These are phyloP conservation scores for Ophiostoma himal-ulmi DNA, from an alignment of 2,329 filamentous ascomycete species.

Conservation along the genomic window DNA sequence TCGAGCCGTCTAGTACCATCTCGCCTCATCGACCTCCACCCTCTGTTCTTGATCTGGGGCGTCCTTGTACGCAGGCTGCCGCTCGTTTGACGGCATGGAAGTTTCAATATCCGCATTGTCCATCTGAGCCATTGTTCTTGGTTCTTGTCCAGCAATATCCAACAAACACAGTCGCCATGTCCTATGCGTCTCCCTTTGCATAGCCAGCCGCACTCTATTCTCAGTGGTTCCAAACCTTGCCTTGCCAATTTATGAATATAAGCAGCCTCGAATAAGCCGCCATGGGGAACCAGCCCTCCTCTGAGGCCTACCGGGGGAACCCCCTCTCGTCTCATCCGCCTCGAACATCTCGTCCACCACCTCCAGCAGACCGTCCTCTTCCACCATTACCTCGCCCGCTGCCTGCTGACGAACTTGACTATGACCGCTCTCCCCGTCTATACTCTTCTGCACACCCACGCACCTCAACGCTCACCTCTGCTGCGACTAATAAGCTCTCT, in stretches of 20 bases:
- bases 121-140: slow-evolving; percentile 30
- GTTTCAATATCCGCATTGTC: slow-evolving; percentile 36
- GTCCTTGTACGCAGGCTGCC: slow-evolving; percentile 28
- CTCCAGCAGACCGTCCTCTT: slow-evolving; percentile 10
- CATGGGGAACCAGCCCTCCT: slow-evolving; percentile 50
- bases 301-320: slow-evolving; percentile 32
- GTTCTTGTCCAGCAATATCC: slow-evolving; percentile 10
- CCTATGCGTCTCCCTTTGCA: background rate
- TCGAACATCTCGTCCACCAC: slow-evolving; percentile 8
- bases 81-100: slow-evolving; percentile 38
- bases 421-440: background rate
- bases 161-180: slow-evolving; percentile 11
- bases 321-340: slow-evolving; percentile 31
- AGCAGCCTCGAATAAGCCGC: slow-evolving; percentile 22
- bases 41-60: slow-evolving; percentile 18
- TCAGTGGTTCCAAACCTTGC: slow-evolving; percentile 7
- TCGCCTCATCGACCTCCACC: background rate
- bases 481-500: background rate
- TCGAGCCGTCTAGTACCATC: background rate
- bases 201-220: slow-evolving; percentile 7
- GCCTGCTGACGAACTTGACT: background rate
- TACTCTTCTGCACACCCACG: background rate
- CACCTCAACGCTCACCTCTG: background rate
- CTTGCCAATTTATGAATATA: slow-evolving; percentile 11
- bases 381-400: slow-evolving; percentile 26